phyloP scores from a whole-genome alignment of 164 flowering plant species.

The Macadamia tetraphylla region DNA sequence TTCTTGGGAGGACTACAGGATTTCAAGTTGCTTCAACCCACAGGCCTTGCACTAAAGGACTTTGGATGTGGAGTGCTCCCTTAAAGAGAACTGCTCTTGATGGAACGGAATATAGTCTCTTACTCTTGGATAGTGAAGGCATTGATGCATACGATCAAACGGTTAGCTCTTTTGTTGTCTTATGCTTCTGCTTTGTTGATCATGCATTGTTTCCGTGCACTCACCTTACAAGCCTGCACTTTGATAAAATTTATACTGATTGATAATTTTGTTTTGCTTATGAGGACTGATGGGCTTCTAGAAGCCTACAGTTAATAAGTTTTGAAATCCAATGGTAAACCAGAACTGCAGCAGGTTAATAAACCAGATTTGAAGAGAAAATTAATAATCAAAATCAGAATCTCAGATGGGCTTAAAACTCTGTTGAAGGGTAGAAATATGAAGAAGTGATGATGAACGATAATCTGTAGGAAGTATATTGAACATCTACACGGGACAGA shows the following conservation, averaged over 20 bases:
- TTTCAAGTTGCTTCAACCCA: constrained; percentile 99
- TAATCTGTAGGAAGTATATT: no score
- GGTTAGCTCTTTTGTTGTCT: constrained; percentile 34
- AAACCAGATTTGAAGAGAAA: no score
- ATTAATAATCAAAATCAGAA: no score
- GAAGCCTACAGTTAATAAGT: no score
- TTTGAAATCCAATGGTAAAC: no score
- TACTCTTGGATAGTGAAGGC: constrained; percentile 94
- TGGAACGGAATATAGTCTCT: constrained; percentile 90
- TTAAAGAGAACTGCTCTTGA: constrained; percentile 86
- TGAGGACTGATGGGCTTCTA: no score
- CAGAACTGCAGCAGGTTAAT: no score
- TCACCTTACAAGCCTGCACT: background rate
- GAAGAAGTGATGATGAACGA: no score
- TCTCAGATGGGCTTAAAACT: no score
- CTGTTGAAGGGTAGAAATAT: no score
- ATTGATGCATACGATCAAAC: constrained; percentile 99
- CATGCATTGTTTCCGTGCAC: constrained; percentile 1
- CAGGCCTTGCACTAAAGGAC: constrained; percentile 96
- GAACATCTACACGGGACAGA: no score
- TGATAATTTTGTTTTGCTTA: no score
- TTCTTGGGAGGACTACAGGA: constrained; percentile 94
- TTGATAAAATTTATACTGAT: background rate
- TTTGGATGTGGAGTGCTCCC: constrained; percentile 99
- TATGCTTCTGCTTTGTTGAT: background rate